These are phyloP conservation scores for Sporisorium exsertum DNA, from an alignment of 1,284 basidiomycete species.

Conservation along the genomic window DNA sequence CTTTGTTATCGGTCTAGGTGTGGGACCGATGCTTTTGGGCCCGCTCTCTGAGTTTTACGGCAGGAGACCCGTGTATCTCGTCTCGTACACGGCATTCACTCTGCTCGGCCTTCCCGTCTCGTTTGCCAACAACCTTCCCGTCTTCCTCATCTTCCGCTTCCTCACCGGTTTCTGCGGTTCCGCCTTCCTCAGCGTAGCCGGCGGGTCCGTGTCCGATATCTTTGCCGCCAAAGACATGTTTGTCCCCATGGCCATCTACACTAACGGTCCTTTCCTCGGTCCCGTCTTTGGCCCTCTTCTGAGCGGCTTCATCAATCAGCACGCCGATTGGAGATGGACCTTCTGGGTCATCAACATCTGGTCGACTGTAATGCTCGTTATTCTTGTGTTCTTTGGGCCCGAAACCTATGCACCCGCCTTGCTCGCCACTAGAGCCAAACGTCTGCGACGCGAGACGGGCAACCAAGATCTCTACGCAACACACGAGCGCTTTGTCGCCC, in stretches of 20 bases:
- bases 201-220: conserved; percentile 57
- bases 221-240: conserved; percentile 62
- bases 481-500: conserved; percentile 28
- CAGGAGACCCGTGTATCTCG: conserved; percentile 52
- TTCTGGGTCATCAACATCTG: conserved; percentile 65
- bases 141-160: conserved; percentile 64
- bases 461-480: conserved; percentile 51
- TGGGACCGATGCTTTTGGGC: conserved; percentile 71
- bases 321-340: conserved; percentile 68
- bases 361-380: conserved; percentile 58
- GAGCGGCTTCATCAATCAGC: conserved; percentile 62
- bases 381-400: conserved; percentile 63
- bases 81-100: conserved; percentile 53
- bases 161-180: conserved; percentile 66
- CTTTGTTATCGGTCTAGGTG: conserved; percentile 73
- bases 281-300: conserved; percentile 56
- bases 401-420: conserved; percentile 68
- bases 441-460: conserved; percentile 62
- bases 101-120: conserved; percentile 54
- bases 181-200: conserved; percentile 62
- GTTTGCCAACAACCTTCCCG: conserved; percentile 64
- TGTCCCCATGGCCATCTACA: conserved; percentile 68
- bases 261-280: conserved; percentile 64
- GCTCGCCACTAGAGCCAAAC: conserved; percentile 60
- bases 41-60: conserved; percentile 76